Evolutionary conservation across 75 land plant species (phyloP), one percentile per base, ranked within the genome.

Genomic region (Ceratopteris richardii): DNA sequence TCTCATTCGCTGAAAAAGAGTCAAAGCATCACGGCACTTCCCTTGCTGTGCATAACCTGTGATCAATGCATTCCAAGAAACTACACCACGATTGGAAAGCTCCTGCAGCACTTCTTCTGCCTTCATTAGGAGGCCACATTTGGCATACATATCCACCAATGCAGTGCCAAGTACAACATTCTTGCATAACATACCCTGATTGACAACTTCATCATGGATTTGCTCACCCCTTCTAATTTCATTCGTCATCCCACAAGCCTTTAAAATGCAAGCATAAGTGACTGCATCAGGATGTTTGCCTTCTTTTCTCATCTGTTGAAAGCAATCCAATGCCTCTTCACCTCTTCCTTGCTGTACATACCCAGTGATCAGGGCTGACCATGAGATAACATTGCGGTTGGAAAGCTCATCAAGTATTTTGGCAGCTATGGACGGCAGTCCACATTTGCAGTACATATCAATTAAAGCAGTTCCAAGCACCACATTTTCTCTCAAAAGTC

Each of bases 291-390:
- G 21, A 7, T 7, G 19, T 11, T 12, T 10, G 53, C 75, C 73
- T 58, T 65, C 67, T 31, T 60, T 74, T 2, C 20, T 74, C 83
- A 84, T 77, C 23, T 24, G 2, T 39, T 50, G 24, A 28, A 80
- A 84, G 28, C 80, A 55, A 17, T n/a, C 28, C 29, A 80, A 20
- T 18, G 83, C 87, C 24, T 77, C 70, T 11, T 63, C 43, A 1
- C 46, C 69, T 14, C 65, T 30, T 19, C 80, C 78, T 37, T 67
- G 68, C 60, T 62, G 68, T 43, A 72, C 77, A 46, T 69, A 56
- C 6, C 75, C 57, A 41, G 74, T 66, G 54, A 84, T 71, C 48
- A 84, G 73, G 24, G 83, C 77, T 51, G 74, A 80, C 87, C 87
- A 84, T 0, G 87, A 74, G 18, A 84, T 69, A 2, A 75, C 9